Evolutionary conservation across 208 protist species (phyloP), one percentile per base, ranked within the genome.

Genomic region (Trypanosomatidae sp.): DNA sequence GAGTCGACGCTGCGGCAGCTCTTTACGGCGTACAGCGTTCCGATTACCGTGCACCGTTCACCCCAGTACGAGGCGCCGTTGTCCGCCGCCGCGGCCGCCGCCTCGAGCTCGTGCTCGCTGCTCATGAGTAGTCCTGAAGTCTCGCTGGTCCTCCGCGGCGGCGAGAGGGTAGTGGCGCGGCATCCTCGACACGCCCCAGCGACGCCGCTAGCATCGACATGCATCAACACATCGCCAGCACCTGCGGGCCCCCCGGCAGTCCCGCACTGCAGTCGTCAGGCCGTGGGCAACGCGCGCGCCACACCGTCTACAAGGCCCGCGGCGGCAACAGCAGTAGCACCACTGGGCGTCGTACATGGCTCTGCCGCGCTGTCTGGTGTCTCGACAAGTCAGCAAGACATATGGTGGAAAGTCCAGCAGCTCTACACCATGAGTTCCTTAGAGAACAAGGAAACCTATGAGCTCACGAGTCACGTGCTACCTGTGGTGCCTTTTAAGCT

Each of bases 11-110:
- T 95, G 41, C 79, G 75, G 12, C 79, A 87, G 55, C 81, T 95
- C 52, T 95, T 95, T 75, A 62, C 83, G n/a, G 83, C 81, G 0
- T 92, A 87, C 77, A 87, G 84, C 44, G 77, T 76, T 46, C 77
- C 73, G 33, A 71, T 78, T 49, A 62, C 70, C 28, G 75, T 89
- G 62, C 79, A 82, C 47, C 81, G 85, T 7, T 84, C 81, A 25
- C 25, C 62, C 1, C 30, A 41, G 25, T 87, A 87, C 62, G 39
- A 56, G 30, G 64, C 73, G 0, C 85, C 81, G 41, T 52, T 25
- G 9, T 73, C 81, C 1, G 81, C 77, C 17, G 79, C 82, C 22
- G 53, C 70, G 10, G 67, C 67, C 13, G 70, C 71, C 17, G 66
- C 59, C 47, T 69, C 62, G 30, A 75, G 58, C 56, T 62, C 71